A percentile compares a stretch with the other conserved stretches of the same genome.
Evolutionary conservation across 179 eudicot genomes (phyloP).

Genomic region (Drosera spatulata): DNA sequence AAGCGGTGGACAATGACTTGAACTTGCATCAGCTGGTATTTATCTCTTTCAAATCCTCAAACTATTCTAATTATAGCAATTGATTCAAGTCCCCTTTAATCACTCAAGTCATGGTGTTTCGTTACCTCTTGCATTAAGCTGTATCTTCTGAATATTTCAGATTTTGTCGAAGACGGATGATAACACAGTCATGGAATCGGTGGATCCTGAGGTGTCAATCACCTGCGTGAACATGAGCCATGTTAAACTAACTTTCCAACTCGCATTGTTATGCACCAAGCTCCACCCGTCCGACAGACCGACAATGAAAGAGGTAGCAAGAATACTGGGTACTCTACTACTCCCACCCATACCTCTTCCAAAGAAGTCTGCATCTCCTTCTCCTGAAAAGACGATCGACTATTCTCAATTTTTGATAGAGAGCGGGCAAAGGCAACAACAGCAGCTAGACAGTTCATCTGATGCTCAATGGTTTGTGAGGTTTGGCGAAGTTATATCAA

Average conservation of each 20-base stretch:
- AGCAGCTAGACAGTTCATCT: too few relatives aligned
- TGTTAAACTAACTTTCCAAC: constrained; percentile 40
- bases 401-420: constrained; percentile 19
- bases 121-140: too few relatives aligned
- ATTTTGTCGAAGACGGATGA: constrained; percentile 45
- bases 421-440: constrained; percentile 5
- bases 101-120: too few relatives aligned
- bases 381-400: constrained; percentile 18
- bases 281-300: constrained; percentile 46
- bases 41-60: not conserved
- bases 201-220: constrained; percentile 50
- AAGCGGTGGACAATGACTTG: constrained; percentile 50
- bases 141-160: constrained; percentile 14
- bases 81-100: too few relatives aligned
- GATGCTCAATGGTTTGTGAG: constrained; percentile 53
- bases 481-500: constrained; percentile 43
- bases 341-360: constrained; percentile 21
- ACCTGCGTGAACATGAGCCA: constrained; percentile 40
- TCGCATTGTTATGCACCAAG: constrained; percentile 52
- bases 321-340: constrained; percentile 35
- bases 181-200: constrained; percentile 54
- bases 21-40: constrained; percentile 64
- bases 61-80: too few relatives aligned
- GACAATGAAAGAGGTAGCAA: constrained; percentile 50
- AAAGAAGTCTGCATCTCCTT: constrained; percentile 9